Evolutionary conservation across 768 basidiomycete species (phyloP), one percentile per base, ranked within the genome.

Genomic region (Cyathus striatus): DNA sequence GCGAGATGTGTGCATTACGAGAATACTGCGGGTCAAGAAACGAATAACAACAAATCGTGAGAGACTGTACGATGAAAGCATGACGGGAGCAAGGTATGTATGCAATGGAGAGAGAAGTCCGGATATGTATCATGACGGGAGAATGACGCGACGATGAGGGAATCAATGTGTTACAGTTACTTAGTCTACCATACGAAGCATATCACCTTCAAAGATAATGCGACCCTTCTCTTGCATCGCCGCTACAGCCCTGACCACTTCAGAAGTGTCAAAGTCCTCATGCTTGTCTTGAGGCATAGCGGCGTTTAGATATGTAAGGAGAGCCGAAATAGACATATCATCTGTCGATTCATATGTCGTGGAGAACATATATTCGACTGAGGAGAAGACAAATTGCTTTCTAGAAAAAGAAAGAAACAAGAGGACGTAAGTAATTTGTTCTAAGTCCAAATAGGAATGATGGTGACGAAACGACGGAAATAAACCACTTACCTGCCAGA

Each of bases 221-320:
- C 68, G 60, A 0, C 76, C 75, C 44, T 64, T 64, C 22, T 75
- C 77, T 27, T 72, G 66, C 38, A 79, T 50, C 10, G 57, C 51
- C 1, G 65, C 73, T 12, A 73, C 73, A 3, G 70, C 70, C 38
- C 69, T 68, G 5, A 72, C 72, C 14, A 89, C 83, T 62, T 89
- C 86, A 1, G 72, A 70, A 10, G 83, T 86, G 59, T 89, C 86
- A 48, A 86, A 89, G 49, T 89, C 86, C 64, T 88, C 86, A 55
- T 86, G 79, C 61, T 88, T 88, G 56, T 87, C 86, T 21, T 66
- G 69, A 3, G 86, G 86, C 65, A 88, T 76, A 4, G 84, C 84
- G 2, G 84, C 78, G 53, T 88, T 88, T 43, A 89, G 70, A 58
- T 85, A 86, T 3, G 80, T 73, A 24, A 89, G 64, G 20, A 89